Conservation (phyloP, 75 land plant species). For the Cunninghamia lanceolata region DNA sequence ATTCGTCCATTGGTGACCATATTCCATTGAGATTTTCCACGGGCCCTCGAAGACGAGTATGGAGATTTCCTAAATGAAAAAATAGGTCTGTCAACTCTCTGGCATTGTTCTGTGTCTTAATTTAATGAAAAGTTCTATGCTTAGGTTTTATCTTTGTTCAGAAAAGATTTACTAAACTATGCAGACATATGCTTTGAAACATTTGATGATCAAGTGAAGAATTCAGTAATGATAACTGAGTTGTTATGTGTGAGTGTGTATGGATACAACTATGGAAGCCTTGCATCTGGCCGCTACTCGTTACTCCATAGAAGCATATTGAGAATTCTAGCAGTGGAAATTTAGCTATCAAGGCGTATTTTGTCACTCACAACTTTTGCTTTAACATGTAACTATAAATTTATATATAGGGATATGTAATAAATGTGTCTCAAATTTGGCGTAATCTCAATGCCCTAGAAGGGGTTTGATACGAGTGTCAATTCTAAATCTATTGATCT, state of each 20-base stretch:
- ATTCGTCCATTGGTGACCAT: conserved; percentile 22
- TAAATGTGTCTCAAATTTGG: too few relatives aligned
- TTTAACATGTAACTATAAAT: conserved; percentile 37
- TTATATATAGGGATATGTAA: conserved; percentile 21
- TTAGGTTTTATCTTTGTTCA: conserved; percentile 4
- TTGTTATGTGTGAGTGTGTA: not conserved
- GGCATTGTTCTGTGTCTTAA: too few relatives aligned
- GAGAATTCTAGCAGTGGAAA: conserved; percentile 40
- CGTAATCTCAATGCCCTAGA: too few relatives aligned
- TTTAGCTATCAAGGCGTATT: conserved; percentile 44
- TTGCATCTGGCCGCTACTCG: conserved; percentile 36
- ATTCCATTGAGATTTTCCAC: conserved; percentile 29
- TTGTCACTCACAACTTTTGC: conserved; percentile 43
- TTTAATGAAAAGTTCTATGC: too few relatives aligned
- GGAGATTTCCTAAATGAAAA: conserved; percentile 14
- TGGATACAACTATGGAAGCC: conserved; percentile 22
- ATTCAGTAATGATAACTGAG: conserved; percentile 49
- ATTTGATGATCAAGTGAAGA: conserved; percentile 50
- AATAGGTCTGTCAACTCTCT: not conserved
- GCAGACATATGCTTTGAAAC: conserved; percentile 39
- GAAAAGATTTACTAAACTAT: conserved; percentile 32
- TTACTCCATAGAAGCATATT: conserved; percentile 29
- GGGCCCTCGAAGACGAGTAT: too few relatives aligned
- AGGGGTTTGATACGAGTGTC: too few relatives aligned
- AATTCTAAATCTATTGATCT: too few relatives aligned